Conservation (phyloP, 306 rosid genomes). For the Vigna unguiculata region DNA sequence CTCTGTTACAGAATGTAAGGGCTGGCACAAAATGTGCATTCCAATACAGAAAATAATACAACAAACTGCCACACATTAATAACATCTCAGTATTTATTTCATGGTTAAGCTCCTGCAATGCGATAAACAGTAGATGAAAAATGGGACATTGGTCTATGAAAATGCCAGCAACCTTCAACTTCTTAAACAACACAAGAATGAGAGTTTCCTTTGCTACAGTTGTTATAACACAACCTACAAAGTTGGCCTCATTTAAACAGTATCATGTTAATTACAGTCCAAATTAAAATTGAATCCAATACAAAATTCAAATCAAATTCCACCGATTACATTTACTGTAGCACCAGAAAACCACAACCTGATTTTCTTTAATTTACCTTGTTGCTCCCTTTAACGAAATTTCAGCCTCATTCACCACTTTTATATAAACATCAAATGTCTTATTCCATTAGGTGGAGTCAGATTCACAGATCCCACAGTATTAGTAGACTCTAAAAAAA, state of each 20-base stretch:
- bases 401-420: not conserved
- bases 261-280: not conserved
- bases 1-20: constrained; percentile 3
- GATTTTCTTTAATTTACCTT: not conserved
- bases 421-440: not conserved
- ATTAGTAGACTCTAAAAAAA: not conserved
- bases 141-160: constrained; percentile 21
- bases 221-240: constrained; percentile 31
- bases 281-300: constrained; percentile 32
- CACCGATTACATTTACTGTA: not conserved
- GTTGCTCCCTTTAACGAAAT: constrained; percentile 19
- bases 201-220: constrained; percentile 22
- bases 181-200: constrained; percentile 15
- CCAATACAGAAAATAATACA: constrained; percentile 7
- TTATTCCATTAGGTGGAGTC: not conserved
- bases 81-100: constrained; percentile 3
- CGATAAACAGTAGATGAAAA: constrained; percentile 8
- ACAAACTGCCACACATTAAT: constrained; percentile 19
- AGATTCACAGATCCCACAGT: not conserved
- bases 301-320: constrained; percentile 15
- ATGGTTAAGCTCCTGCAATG: constrained; percentile 11
- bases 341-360: not conserved
- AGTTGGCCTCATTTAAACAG: not conserved
- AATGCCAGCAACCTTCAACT: constrained; percentile 16
- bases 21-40: constrained; percentile 2